Base-by-base conservation (phyloP, 2,329 filamentous ascomycete genomes). In the Fusarium haematococcum region DNA sequence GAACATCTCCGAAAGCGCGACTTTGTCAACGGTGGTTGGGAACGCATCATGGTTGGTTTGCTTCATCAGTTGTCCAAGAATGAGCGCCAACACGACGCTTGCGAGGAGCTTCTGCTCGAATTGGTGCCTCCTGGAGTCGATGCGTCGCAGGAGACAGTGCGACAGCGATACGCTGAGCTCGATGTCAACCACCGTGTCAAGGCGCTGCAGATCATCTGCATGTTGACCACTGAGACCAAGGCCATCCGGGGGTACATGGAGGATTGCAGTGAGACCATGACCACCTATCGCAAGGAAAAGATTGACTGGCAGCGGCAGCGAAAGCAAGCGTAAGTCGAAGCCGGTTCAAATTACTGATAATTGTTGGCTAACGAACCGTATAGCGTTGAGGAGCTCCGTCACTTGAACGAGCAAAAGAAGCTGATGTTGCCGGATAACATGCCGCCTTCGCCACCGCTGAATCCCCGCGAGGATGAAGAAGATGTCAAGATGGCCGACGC, bases 231-330 rank as follows among this genome's bases (percentile, higher is more conserved):
- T 65, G 93, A 95, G 79, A 98, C 97, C 0, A 95, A 95, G 80
- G 92, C 93, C 3, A 90, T 98, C 75, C 92, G 96, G 63, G 92
- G 91, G 18, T 97, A 97, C 80, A 93, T 99, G 87, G 95, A 98
- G 76, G 93, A 96, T 72, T 97, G 95, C 84, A 95, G 93, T 74
- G 94, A 96, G 79, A 94, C 95, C 63, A 98, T 98, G 95, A 99
- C 97, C 2, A 91, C 92, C 64, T 95, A 97, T 79, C 92, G 97
- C 59, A 99, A 99, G 83, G 94, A 97, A 81, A 98, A 98, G 85
- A 98, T 98, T 70, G 94, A 97, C 75, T 93, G 91, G 83, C 96
- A 98, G 84, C 91, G 95, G 74, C 91, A 93, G 76, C 91, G 93
- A 73, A 92, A 92, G 76, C 87, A 89, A 82, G 85, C 87, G 89